phyloP scores from a whole-genome alignment of 495 filamentous ascomycete species.

The Copromyces sp. region DNA sequence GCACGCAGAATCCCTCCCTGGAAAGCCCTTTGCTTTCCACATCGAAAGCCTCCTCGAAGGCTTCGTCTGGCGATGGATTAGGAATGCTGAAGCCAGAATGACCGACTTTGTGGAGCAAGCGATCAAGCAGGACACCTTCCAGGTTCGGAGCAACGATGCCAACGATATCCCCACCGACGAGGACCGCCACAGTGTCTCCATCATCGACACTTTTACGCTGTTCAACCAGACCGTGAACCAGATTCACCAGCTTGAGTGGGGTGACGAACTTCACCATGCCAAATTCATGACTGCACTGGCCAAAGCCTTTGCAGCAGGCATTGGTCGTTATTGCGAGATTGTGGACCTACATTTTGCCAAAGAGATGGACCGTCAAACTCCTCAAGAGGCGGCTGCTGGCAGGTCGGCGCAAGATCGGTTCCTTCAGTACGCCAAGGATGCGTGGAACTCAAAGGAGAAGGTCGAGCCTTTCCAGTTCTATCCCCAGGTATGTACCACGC shows the following conservation, averaged over 20 bases:
- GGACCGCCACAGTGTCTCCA: slow-evolving; percentile 81
- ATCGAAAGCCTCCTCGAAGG: slow-evolving; percentile 77
- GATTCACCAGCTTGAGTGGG: slow-evolving; percentile 78
- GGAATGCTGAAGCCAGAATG: slow-evolving; percentile 65
- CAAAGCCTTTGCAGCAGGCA: slow-evolving; percentile 72
- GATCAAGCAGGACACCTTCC: slow-evolving; percentile 77
- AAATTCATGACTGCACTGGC: slow-evolving; percentile 96
- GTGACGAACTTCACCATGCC: slow-evolving; percentile 84
- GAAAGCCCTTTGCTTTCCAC: slow-evolving; percentile 63
- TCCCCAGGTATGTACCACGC: slow-evolving; percentile 57
- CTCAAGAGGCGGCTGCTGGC: slow-evolving; percentile 69
- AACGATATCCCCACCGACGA: slow-evolving; percentile 61
- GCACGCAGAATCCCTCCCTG: slow-evolving; percentile 59
- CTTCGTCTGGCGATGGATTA: slow-evolving; percentile 95
- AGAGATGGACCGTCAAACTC: slow-evolving; percentile 86
- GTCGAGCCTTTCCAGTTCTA: slow-evolving; percentile 98
- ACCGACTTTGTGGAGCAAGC: slow-evolving; percentile 81
- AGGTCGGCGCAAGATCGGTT: slow-evolving; percentile 86
- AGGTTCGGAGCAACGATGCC: slow-evolving; percentile 49
- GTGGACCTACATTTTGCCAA: slow-evolving; percentile 76
- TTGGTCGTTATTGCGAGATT: slow-evolving; percentile 85
- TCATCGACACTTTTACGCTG: slow-evolving; percentile 87
- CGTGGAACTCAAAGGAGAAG: slow-evolving; percentile 88
- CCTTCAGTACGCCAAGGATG: slow-evolving; percentile 85
- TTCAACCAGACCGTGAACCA: slow-evolving; percentile 88